Conservation (phyloP, 2,329 filamentous ascomycete species). For the Elsinoe necatrix region DNA sequence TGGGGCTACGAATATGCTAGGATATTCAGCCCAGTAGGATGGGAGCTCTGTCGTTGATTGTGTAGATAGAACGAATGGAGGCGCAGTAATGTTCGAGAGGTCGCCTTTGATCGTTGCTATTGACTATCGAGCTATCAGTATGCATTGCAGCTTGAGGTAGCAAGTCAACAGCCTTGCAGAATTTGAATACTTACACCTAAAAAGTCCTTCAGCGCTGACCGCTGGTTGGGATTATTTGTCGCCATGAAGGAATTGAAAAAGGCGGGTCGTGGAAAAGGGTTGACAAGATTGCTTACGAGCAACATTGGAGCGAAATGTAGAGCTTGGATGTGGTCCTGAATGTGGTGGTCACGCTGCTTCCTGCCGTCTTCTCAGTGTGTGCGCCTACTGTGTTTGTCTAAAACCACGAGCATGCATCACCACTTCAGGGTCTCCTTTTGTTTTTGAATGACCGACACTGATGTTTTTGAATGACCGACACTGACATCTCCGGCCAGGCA, state of each 20-base stretch:
- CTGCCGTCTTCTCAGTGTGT: neutral
- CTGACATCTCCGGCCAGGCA: neutral
- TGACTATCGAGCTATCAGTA: constrained; percentile 23
- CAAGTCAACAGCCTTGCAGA: neutral
- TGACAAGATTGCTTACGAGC: constrained; percentile 11
- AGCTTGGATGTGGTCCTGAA: neutral
- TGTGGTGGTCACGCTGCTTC: constrained; percentile 6
- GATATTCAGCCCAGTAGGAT: constrained; percentile 40
- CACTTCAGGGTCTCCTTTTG: constrained; percentile 1
- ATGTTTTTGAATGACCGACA: constrained; percentile 13
- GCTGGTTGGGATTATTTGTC: constrained; percentile 2
- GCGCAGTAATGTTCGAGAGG: constrained; percentile 40
- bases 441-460: constrained; percentile 12
- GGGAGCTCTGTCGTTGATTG: constrained; percentile 40
- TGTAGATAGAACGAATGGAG: constrained; percentile 38
- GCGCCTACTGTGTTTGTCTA: neutral
- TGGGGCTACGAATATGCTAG: constrained; percentile 39
- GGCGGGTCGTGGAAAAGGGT: neutral
- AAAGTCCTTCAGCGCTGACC: constrained; percentile 24
- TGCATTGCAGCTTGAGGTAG: neutral
- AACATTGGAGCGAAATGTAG: neutral
- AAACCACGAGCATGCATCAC: neutral
- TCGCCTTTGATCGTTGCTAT: constrained; percentile 41
- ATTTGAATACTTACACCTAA: constrained; percentile 21
- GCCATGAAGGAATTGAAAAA: constrained; percentile 15